Base-by-base conservation (phyloP, 176 grass and related monocot genomes). In the Aechmea fasciata region DNA sequence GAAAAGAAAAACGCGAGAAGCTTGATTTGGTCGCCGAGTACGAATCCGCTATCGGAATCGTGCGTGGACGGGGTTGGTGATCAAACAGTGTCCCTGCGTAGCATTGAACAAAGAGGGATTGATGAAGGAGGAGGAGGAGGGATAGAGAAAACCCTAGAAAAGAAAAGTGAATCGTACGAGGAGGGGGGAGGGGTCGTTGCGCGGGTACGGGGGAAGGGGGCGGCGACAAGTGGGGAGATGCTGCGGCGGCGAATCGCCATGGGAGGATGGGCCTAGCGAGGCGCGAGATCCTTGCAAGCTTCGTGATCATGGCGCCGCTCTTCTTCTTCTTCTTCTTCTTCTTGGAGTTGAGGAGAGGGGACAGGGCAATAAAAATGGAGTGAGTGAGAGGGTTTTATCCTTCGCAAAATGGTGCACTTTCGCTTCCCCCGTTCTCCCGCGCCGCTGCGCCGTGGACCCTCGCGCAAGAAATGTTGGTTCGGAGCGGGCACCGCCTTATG, bases 181-280 rank as follows among this genome's bases (percentile, higher is more conserved):
- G 55, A 22, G 20, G 10, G 7, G 20, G 10, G 15, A 26, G 84
- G 52, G 65, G 78, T 59, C 55, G 73, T 47, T 66, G 25, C 15
- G n/a, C 24, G 52, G 57, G 11, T 7, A 14, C 14, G 75, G 24
- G 0, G 76, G 33, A 47, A 19, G 28, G 48, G 47, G 47, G 13
- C 52, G 80, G 78, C 47, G 75, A 75, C 66, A 71, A 84, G 78
- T 51, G 73, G 47, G 47, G 65, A 57, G 66, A 68, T 19, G 51
- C 14, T 14, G 64, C 52, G 10, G 67, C 5, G n/a, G 65, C 15
- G 54, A 33, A 29, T 1, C 25, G 74, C 74, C 74, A 77, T 69
- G 47, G 49, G 14, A 77, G 64, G 12, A 18, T 50, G 13, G 64
- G 9, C 77, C 73, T 83, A 23, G 73, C 59, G 51, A 23, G 88